Evolutionary conservation across 768 basidiomycete genomes (phyloP), one percentile per base, ranked within the genome.

Genomic region (Wakefieldia striispora): DNA sequence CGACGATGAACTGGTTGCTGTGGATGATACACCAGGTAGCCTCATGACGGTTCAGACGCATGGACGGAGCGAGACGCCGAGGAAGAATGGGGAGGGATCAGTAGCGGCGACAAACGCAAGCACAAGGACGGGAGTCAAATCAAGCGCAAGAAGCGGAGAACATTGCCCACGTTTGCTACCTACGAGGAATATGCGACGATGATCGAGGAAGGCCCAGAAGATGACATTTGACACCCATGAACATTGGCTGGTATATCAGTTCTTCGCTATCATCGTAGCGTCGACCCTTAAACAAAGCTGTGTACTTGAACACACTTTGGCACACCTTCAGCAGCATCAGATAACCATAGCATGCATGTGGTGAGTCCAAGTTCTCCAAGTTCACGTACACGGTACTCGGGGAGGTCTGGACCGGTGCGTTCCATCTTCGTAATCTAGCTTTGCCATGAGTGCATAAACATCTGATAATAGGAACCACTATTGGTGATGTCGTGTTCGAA

Each of bases 131-230:
- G 42, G 19, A 35, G 19, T 23, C 46, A 72, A 80, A 51, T 82
- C 80, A 61, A 61, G 70, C 40, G 83, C 69, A 90, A 90, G 74
- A 91, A 84, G 70, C 61, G 79, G 62, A 75, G 73, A 49, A 75
- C 80, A 10, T 62, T 91, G 55, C 88, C 88, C 5, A 91, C 86
- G 31, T 93, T 93, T 62, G 91, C 90, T 11, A 88, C 81, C 61
- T 91, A 91, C 59, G 91, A 93, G 50, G 90, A 91, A 49, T 93
- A 91, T 57, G 86, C 84, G 39, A 83, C 74, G 70, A 75, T 92
- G 80, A 93, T 92, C 49, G 91, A 92, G 64, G 84, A 87, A 5
- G 66, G 51, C 9, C 65, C 65, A 11, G 66, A 66, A 40, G 59
- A 66, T 6, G 57, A 66, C 2, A 53, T 65, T 56, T 65, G 27